These are phyloP conservation scores for Tephrocybe sp. DNA, from an alignment of 768 basidiomycete species.

Conservation along the genomic window DNA sequence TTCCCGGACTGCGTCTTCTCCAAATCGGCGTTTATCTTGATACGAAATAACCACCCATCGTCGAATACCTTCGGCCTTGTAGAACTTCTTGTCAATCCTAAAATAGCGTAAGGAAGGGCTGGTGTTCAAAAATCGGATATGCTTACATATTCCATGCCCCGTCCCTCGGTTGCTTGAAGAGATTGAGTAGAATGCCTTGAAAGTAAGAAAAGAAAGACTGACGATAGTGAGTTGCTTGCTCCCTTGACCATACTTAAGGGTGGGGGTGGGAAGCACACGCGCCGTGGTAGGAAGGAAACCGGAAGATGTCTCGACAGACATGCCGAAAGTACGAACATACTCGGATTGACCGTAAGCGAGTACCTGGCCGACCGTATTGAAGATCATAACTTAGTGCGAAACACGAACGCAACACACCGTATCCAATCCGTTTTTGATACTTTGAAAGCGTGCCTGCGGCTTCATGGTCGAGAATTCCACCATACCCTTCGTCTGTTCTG, in stretches of 20 bases:
- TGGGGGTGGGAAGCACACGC: slow-evolving; percentile 59
- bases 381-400: background rate
- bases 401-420: background rate
- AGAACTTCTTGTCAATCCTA: slow-evolving; percentile 72
- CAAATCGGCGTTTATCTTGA: slow-evolving; percentile 54
- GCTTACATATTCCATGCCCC: slow-evolving; percentile 80
- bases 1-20: slow-evolving; percentile 35
- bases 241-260: slow-evolving; percentile 57
- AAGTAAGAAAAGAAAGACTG: slow-evolving; percentile 7
- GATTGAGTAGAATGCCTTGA: slow-evolving; percentile 3
- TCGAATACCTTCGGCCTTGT: slow-evolving; percentile 46
- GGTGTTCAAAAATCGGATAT: slow-evolving; percentile 22
- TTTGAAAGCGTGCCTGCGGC: slow-evolving; percentile 53
- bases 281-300: slow-evolving; percentile 53
- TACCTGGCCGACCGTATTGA: slow-evolving; percentile 29
- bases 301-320: slow-evolving; percentile 46
- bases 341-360: slow-evolving; percentile 69
- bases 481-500: slow-evolving; percentile 61
- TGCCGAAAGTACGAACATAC: slow-evolving; percentile 68
- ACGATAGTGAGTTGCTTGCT: slow-evolving; percentile 55
- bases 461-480: slow-evolving; percentile 66
- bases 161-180: slow-evolving; percentile 50
- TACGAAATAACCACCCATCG: slow-evolving; percentile 67
- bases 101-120: slow-evolving; percentile 33
- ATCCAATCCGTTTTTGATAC: slow-evolving; percentile 49